phyloP scores from a whole-genome alignment of 352 stramenopile genomes.

The Blastocystis hominis region DNA sequence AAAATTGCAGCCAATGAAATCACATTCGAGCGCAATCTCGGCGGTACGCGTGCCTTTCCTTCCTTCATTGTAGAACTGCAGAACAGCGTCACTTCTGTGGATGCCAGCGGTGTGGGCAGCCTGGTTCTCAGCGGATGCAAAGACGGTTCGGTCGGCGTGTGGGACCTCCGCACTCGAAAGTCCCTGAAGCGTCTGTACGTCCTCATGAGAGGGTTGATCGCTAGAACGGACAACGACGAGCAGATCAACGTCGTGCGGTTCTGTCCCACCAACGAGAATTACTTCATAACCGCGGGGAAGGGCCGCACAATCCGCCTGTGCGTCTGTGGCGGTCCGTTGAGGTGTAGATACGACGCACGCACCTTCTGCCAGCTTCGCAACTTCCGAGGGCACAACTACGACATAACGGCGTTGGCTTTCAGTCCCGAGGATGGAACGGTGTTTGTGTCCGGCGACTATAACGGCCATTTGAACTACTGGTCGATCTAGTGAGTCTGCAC shows the following conservation, averaged over 20 bases:
- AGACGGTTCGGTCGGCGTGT: constrained; percentile 1
- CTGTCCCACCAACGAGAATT: constrained; percentile 51
- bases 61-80: neutral
- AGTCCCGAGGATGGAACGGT: neutral
- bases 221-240: constrained; percentile 16
- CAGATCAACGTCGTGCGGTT: constrained; percentile 25
- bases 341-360: neutral
- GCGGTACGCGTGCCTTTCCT: neutral
- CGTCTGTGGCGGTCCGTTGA: neutral
- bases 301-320: constrained; percentile 8
- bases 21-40: neutral
- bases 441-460: neutral
- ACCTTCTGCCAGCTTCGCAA: neutral
- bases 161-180: neutral
- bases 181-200: neutral
- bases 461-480: constrained; percentile 38
- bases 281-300: neutral
- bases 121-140: constrained; percentile 26
- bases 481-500: neutral
- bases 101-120: constrained; percentile 5
- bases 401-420: neutral
- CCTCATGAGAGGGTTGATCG: neutral
- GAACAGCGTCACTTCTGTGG: neutral
- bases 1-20: neutral
- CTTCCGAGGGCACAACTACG: constrained; percentile 28